phyloP scores from a whole-genome alignment of 768 basidiomycete species.

The Gyrodon lividus region DNA sequence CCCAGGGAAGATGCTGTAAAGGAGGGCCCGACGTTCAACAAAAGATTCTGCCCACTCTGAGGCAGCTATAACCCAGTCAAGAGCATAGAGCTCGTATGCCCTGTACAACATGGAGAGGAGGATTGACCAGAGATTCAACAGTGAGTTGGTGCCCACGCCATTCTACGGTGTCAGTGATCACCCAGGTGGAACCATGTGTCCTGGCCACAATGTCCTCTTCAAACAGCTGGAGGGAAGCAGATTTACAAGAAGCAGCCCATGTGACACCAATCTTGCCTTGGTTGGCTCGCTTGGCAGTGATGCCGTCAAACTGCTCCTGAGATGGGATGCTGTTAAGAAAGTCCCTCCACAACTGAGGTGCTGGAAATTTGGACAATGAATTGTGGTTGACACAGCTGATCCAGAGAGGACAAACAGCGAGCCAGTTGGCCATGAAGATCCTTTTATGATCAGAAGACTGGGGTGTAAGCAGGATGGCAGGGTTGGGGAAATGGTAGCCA shows the following conservation, averaged over 20 bases:
- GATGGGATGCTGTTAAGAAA: conserved; percentile 5
- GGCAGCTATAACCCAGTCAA: conserved; percentile 12
- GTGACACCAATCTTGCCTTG: not conserved
- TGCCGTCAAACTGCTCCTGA: not conserved
- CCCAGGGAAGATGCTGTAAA: conserved; percentile 5
- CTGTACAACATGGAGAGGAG: not conserved
- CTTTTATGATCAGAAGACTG: not conserved
- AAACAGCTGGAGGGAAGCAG: not conserved
- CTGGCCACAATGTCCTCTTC: not conserved
- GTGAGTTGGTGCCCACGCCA: not conserved
- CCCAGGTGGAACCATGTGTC: not conserved
- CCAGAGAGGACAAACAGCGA: conserved; percentile 4
- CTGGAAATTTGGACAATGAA: conserved; percentile 1
- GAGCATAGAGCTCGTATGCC: conserved; percentile 19
- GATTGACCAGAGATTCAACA: not conserved
- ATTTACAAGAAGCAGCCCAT: not conserved
- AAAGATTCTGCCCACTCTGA: conserved; percentile 3
- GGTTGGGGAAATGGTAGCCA: conserved; percentile 13
- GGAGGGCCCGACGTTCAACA: not conserved
- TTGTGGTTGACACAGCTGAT: conserved; percentile 6
- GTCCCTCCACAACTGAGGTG: conserved; percentile 6
- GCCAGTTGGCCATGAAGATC: conserved; percentile 10
- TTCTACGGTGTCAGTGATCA: not conserved
- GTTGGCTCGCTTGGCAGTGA: too few relatives aligned
- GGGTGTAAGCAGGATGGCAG: not conserved